These are phyloP conservation scores for Scheffersomyces segobiensis DNA, from an alignment of 1,139 yeast species.

Conservation along the genomic window DNA sequence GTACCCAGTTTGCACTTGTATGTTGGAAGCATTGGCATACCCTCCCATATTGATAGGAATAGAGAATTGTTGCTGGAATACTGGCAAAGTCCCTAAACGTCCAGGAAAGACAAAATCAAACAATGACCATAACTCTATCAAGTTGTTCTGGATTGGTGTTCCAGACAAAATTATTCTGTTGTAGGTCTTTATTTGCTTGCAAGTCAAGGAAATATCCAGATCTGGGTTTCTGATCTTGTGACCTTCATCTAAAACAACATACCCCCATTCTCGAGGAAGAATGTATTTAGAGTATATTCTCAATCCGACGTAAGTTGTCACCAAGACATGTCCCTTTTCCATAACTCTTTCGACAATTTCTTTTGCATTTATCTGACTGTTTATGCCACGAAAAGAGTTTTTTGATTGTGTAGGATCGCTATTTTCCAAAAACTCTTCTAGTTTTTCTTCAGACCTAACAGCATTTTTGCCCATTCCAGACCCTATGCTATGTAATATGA, in stretches of 20 bases:
- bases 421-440: constrained; percentile 50
- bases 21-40: constrained; percentile 93
- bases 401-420: constrained; percentile 38
- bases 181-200: constrained; percentile 79
- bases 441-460: constrained; percentile 46
- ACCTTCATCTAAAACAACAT: constrained; percentile 91
- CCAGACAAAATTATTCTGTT: constrained; percentile 89
- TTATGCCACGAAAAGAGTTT: constrained; percentile 22
- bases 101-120: constrained; percentile 97
- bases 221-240: constrained; percentile 96
- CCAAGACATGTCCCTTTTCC: constrained; percentile 72
- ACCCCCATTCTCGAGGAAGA: constrained; percentile 80
- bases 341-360: constrained; percentile 53
- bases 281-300: constrained; percentile 72
- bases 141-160: constrained; percentile 93
- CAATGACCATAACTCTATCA: constrained; percentile 88
- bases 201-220: constrained; percentile 78
- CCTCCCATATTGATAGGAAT: constrained; percentile 97
- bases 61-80: constrained; percentile 89
- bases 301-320: constrained; percentile 91
- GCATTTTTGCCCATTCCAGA: constrained; percentile 65
- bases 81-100: constrained; percentile 88
- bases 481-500: constrained; percentile 89
- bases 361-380: constrained; percentile 42
- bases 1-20: constrained; percentile 95